These are phyloP conservation scores for Eleusine indica DNA, from an alignment of 176 grass and related monocot genomes.

Conservation along the genomic window DNA sequence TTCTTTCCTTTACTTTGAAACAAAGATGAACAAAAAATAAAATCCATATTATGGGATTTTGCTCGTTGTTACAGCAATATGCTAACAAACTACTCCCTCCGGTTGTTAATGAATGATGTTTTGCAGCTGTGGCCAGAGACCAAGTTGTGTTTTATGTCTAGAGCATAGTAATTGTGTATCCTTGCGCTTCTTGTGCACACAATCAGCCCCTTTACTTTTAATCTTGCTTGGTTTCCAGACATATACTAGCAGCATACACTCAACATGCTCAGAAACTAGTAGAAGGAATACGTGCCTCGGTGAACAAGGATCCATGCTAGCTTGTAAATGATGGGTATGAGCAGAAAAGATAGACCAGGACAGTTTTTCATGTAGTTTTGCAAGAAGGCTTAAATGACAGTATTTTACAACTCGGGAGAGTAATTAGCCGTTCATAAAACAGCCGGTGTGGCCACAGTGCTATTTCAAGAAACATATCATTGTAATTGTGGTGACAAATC, in stretches of 20 bases:
- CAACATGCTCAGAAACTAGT: not conserved
- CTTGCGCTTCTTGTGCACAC: not conserved
- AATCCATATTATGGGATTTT: not conserved
- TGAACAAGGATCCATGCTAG: not conserved
- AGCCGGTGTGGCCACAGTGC: not conserved
- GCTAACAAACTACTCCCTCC: not conserved
- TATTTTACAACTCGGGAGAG: not conserved
- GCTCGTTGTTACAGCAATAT: not conserved
- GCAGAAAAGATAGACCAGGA: not conserved
- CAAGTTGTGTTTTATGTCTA: not conserved
- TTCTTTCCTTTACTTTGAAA: slow-evolving; percentile 12
- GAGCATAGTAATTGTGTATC: not conserved
- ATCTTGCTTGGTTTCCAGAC: too few relatives aligned
- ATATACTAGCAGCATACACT: not conserved
- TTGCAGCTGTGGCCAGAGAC: too few relatives aligned
- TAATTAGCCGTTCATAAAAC: slow-evolving; percentile 11
- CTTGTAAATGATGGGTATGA: not conserved
- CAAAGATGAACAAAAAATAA: not conserved
- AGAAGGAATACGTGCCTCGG: not conserved
- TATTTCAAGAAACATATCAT: not conserved
- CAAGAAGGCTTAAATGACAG: not conserved
- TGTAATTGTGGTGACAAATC: not conserved
- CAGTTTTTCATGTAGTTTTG: not conserved
- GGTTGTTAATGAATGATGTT: too few relatives aligned
- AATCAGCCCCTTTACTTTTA: not conserved